Conservation (phyloP, 2,329 filamentous ascomycete genomes). For the Neospermospora avenae region DNA sequence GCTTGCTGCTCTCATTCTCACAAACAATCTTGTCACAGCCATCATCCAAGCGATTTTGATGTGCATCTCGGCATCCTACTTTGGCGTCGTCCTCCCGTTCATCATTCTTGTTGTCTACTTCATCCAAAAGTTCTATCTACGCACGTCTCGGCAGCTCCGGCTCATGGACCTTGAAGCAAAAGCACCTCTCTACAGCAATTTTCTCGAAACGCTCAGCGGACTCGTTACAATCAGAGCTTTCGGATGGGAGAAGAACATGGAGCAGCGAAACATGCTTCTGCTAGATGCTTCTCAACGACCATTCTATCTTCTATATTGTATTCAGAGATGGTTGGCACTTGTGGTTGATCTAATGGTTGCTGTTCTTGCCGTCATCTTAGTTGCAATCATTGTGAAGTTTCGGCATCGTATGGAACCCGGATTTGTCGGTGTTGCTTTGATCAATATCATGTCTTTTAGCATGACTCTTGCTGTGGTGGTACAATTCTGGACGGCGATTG, state of each 20-base stretch:
- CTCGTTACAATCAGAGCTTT: constrained; percentile 45
- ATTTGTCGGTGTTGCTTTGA: constrained; percentile 30
- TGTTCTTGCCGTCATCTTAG: constrained; percentile 33
- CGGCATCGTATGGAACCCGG: constrained; percentile 23
- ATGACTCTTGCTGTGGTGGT: constrained; percentile 20
- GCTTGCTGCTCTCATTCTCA: constrained; percentile 36
- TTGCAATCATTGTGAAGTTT: constrained; percentile 34
- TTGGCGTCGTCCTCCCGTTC: constrained; percentile 41
- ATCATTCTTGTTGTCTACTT: constrained; percentile 42
- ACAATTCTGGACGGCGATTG: constrained; percentile 25
- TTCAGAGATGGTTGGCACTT: constrained; percentile 56
- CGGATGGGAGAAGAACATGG: constrained; percentile 37
- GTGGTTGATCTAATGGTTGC: constrained; percentile 32
- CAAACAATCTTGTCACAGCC: constrained; percentile 26
- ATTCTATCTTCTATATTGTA: constrained; percentile 53
- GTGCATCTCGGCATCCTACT: constrained; percentile 36
- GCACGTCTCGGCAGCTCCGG: constrained; percentile 46
- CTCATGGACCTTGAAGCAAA: constrained; percentile 43
- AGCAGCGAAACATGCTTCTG: constrained; percentile 34
- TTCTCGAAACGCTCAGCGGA: constrained; percentile 43
- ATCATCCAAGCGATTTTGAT: constrained; percentile 34
- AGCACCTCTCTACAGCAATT: constrained; percentile 44
- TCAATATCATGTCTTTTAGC: constrained; percentile 30
- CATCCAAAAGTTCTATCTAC: constrained; percentile 42
- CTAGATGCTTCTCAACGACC: constrained; percentile 43